These are phyloP conservation scores for Aspergillus bertholletiae DNA, from an alignment of 495 filamentous ascomycete genomes.

Conservation along the genomic window DNA sequence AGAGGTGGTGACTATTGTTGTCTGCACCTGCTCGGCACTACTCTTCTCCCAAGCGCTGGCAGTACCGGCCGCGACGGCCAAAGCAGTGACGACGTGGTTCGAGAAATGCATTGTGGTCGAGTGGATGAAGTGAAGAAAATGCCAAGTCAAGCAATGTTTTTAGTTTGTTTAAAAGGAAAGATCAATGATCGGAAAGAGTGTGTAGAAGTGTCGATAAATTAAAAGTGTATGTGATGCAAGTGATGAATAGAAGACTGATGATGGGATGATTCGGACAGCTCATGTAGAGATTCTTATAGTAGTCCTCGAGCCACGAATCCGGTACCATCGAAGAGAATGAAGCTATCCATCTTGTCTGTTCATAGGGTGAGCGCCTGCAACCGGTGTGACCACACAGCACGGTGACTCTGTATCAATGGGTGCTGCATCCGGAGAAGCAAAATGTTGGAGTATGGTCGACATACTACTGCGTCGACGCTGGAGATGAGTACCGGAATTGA, in stretches of 20 bases:
- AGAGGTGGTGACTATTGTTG: conserved; percentile 5
- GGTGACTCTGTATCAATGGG: not conserved
- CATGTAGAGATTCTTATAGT: not conserved
- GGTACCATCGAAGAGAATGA: not conserved
- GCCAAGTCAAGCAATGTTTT: not conserved
- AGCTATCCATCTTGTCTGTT: not conserved
- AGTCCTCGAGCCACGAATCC: not conserved
- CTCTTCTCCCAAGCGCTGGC: conserved; percentile 9
- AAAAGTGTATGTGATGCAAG: not conserved
- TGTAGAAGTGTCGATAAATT: not conserved
- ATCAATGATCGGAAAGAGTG: not conserved
- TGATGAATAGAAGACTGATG: not conserved
- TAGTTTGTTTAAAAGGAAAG: not conserved
- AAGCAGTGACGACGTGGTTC: conserved; percentile 9
- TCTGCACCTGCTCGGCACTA: no score
- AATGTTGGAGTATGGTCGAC: not conserved
- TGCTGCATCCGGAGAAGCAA: not conserved
- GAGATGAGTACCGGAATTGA: not conserved
- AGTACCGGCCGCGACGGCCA: conserved; percentile 19
- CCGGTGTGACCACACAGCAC: not conserved
- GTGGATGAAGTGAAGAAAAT: not conserved
- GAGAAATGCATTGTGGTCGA: conserved; percentile 17
- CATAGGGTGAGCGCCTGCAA: not conserved
- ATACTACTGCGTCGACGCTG: not conserved
- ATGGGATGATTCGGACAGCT: not conserved